Evolutionary conservation across 108 stramenopile genomes (phyloP).

Genomic region (Discostella stelligeroides): DNA sequence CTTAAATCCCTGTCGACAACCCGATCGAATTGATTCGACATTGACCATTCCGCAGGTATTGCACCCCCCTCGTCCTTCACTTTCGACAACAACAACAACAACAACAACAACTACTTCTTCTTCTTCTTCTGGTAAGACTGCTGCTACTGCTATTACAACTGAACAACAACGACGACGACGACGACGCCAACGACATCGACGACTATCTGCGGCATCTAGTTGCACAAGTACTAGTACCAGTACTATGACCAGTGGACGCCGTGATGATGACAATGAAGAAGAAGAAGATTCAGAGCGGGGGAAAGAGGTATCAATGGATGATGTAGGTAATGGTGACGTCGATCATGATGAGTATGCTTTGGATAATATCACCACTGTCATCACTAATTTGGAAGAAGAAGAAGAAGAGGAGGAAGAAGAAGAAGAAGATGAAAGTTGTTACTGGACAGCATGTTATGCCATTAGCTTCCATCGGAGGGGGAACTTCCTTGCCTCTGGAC

Average conservation of each 20-base stretch:
- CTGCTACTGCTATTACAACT: conserved; percentile 12
- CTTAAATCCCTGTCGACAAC: conserved; percentile 72
- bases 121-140: no score
- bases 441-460: conserved; percentile 68
- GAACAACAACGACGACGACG: not conserved
- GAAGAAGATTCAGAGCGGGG: not conserved
- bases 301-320: not conserved
- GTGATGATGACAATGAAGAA: conserved; percentile 3
- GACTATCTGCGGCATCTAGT: not conserved
- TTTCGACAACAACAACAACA: no score
- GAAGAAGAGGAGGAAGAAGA: conserved; percentile 7
- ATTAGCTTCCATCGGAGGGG: conserved; percentile 76
- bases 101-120: no score
- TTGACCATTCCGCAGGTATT: conserved; percentile 54
- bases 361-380: not conserved
- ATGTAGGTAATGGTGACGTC: conserved; percentile 6
- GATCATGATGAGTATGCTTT: not conserved
- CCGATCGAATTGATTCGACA: conserved; percentile 86
- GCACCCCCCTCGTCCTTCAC: conserved; percentile 52
- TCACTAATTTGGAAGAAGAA: not conserved
- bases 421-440: conserved; percentile 26
- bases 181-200: not conserved
- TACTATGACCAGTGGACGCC: not conserved
- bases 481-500: conserved; percentile 68
- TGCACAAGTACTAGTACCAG: no score